These are phyloP conservation scores for Termitomyces sp. DNA, from an alignment of 768 basidiomycete genomes.

Conservation along the genomic window DNA sequence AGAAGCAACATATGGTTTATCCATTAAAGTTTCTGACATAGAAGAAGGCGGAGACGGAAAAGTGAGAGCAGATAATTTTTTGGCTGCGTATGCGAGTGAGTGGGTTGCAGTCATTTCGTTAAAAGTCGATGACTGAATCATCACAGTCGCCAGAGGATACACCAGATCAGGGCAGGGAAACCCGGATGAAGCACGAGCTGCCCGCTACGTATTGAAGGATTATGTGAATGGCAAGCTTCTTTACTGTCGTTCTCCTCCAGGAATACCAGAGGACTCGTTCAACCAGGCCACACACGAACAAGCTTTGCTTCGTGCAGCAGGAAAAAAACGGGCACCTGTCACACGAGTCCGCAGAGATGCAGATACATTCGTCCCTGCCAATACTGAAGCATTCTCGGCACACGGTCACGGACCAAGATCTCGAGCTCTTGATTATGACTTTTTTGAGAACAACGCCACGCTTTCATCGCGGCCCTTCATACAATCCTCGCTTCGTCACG, in stretches of 20 bases:
- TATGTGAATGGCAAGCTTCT: slow-evolving; percentile 93
- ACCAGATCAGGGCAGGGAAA: slow-evolving; percentile 93
- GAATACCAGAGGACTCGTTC: slow-evolving; percentile 57
- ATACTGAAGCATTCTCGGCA: slow-evolving; percentile 17
- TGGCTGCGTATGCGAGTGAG: slow-evolving; percentile 91
- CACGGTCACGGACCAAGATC: slow-evolving; percentile 48
- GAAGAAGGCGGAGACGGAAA: slow-evolving; percentile 86
- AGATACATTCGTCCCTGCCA: slow-evolving; percentile 68
- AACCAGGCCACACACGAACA: slow-evolving; percentile 66
- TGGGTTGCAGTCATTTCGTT: slow-evolving; percentile 13
- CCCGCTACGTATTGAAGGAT: slow-evolving; percentile 91
- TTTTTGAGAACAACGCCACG: slow-evolving; percentile 60
- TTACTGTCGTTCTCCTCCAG: slow-evolving; percentile 88
- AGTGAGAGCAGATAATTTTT: slow-evolving; percentile 71
- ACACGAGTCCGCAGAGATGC: slow-evolving; percentile 83
- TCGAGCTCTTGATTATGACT: slow-evolving; percentile 69
- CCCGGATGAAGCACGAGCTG: slow-evolving; percentile 93
- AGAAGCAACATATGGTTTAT: slow-evolving; percentile 87
- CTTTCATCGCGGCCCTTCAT: slow-evolving; percentile 60
- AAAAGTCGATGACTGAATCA: slow-evolving; percentile 12
- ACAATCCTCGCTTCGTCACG: slow-evolving; percentile 50
- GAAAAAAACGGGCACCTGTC: slow-evolving; percentile 86
- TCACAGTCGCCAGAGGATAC: slow-evolving; percentile 85
- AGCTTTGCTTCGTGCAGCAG: slow-evolving; percentile 49
- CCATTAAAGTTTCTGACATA: slow-evolving; percentile 51